Percentiles rank a stretch among this genome's conserved stretches.
Evolutionary conservation across 176 grass and related monocot genomes (phyloP).

Genomic region (Raddia distichophylla): DNA sequence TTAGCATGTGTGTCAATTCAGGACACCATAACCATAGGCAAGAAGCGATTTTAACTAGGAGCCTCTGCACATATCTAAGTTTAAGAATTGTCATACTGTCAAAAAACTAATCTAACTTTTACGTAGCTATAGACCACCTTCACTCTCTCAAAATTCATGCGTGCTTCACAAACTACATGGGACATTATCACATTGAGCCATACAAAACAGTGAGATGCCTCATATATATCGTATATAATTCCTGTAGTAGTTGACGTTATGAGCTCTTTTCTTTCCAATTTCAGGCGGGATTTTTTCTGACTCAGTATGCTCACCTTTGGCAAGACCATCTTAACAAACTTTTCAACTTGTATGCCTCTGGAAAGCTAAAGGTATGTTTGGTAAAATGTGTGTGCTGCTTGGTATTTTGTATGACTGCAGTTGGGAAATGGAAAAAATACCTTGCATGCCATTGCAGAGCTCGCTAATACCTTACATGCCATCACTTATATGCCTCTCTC

Average conservation of each 20-base stretch:
- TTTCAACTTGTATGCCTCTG: constrained; percentile 63
- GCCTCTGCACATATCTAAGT: constrained; percentile 6
- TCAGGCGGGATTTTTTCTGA: constrained; percentile 84
- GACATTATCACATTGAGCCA: background rate
- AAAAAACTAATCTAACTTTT: background rate
- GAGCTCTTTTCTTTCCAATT: constrained; percentile 1
- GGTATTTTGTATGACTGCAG: background rate
- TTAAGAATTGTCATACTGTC: background rate
- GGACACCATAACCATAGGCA: too few species aligned
- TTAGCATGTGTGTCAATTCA: too few species aligned
- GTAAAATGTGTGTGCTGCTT: background rate
- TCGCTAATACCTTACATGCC: too few species aligned
- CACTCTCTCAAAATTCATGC: constrained; percentile 1
- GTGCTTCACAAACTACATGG: constrained; percentile 16
- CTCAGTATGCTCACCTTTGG: constrained; percentile 69
- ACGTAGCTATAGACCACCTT: background rate
- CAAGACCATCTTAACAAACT: constrained; percentile 83
- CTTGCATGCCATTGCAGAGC: too few species aligned
- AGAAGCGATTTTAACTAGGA: background rate
- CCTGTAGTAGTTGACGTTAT: background rate
- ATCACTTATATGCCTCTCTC: too few species aligned
- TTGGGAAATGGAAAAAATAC: background rate
- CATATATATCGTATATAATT: background rate
- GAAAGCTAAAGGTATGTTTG: constrained; percentile 71
- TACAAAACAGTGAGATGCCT: background rate